phyloP scores from a whole-genome alignment of 2,329 filamentous ascomycete species.

The Pseudopithomyces maydicus region DNA sequence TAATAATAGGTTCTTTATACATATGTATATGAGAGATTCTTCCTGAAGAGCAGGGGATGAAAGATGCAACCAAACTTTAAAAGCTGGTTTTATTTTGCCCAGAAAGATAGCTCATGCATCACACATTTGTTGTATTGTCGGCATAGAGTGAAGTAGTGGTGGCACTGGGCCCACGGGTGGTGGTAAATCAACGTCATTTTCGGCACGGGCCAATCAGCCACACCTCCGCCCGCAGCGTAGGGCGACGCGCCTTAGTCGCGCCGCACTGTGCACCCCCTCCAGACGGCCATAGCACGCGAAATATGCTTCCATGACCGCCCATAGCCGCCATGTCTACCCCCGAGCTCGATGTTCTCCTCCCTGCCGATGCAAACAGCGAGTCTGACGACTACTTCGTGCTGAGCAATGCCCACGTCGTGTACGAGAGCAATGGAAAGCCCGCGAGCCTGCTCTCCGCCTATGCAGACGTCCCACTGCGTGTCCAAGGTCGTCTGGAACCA shows the following conservation, averaged over 20 bases:
- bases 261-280: not conserved
- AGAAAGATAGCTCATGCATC: too few relatives aligned
- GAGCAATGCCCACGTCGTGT: conserved; percentile 64
- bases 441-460: conserved; percentile 67
- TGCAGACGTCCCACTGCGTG: conserved; percentile 63
- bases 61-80: too few relatives aligned
- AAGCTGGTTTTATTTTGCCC: too few relatives aligned
- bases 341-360: conserved; percentile 47
- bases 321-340: conserved; percentile 29
- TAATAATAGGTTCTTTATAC: too few relatives aligned
- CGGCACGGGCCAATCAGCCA: not conserved
- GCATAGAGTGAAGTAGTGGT: too few relatives aligned
- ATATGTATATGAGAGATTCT: too few relatives aligned
- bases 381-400: conserved; percentile 66
- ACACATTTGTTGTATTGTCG: too few relatives aligned
- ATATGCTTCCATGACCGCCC: conserved; percentile 12
- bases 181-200: not conserved
- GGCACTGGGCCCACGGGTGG: too few relatives aligned
- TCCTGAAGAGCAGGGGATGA: too few relatives aligned
- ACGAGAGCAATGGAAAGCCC: conserved; percentile 55
- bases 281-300: conserved; percentile 1
- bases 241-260: conserved; percentile 5
- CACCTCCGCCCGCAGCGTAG: not conserved
- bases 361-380: conserved; percentile 47
- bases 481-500: conserved; percentile 63